Base-by-base conservation (phyloP, 2,329 filamentous ascomycete species). In the Beauveria asiatica region DNA sequence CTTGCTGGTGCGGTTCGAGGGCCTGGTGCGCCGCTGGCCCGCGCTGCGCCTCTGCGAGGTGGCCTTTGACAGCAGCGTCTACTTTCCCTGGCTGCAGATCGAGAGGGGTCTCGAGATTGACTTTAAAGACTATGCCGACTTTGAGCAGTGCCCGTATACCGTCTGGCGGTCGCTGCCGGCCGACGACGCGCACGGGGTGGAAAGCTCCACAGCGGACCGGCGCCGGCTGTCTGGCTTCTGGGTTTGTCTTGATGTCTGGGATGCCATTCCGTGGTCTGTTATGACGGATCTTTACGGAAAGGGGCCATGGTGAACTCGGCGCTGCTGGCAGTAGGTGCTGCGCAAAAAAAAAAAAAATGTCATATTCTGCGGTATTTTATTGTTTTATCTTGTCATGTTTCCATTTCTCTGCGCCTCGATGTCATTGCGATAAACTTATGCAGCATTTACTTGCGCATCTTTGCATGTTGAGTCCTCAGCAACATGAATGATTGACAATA, bases 11-110 rank as follows among this genome's bases (percentile, higher is more conserved):
- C n/a, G 4, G 19, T 27, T 53, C 5, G 57, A 41, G 11, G 1
- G 10, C 30, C 10, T 59, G 27, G 16, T 53, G 57, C 27, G 17
- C 19, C 13, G 42, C 10, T 5, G 37, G 25, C 3, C 17, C 5
- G 16, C 39, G 19, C 42, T 59, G 50, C 57, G 16, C 8, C 19
- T 17, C 19, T 59, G 49, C 42, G 57, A 59, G 50, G 23, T 59
- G 7, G 49, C 49, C 1, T 53, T 59, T 27, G 49, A 53, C 49
- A 59, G 57, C 50, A 59, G 57, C 30, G 13, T 59, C 25, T 59
- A 50, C 49, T 59, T 59, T 59, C 57, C 57, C n/a, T 59, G 57
- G 57, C 27, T 59, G 30, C 57, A 59, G 57, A 37, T 46, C 10
- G 57, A 59, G 10, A 39, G 5, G 19, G 41, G 42, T 2, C 37